Base-by-base conservation (phyloP, 805 yeast genomes). In the Starmerella powellii region DNA sequence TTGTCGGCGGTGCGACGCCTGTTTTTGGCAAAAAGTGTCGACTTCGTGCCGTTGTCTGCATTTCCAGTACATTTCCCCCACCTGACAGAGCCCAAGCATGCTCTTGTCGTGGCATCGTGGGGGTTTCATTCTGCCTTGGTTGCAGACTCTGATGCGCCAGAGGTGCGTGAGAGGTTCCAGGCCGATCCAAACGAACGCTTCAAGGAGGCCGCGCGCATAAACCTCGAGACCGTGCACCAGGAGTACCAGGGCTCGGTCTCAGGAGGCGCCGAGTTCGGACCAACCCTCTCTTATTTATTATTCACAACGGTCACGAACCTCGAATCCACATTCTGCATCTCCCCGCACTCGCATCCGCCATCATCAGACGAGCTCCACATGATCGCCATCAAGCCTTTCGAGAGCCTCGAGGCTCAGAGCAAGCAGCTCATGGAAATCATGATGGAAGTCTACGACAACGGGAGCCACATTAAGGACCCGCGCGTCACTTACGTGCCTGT, bases 111-210 rank as follows among this genome's bases (percentile, higher is more conserved):
- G 8, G 67, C 75, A 0, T 81, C 94, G 0, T 77, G 94, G 83
- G 93, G 80, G 0, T 73, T 85, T 48, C 96, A 87, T 60, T 85
- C 95, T 2, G 73, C 86, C 3, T 60, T 87, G 38, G 86, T 87
- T 2, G 87, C 87, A 24, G 80, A 80, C 43, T 74, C 87, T 40
- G 88, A 84, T 49, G 67, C 76, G 0, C 76, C 78, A 0, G 80
- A 78, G 50, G 62, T 80, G 57, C 66, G 86, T 23, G 66, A 66
- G 38, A 64, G 69, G 46, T 95, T 94, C 1, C 54, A 66, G 6
- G 73, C 74, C 32, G 74, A 75, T 32, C 45, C 51, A 6, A 39
- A 38, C 13, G 41, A 34, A 13, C 62, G 94, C 41, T 87, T 87
- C 59, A 63, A 69, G 45, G 60, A 74, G 29, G 94, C 95, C 0